Conservation (phyloP, 768 basidiomycete genomes). For the Kondoa malvinella region DNA sequence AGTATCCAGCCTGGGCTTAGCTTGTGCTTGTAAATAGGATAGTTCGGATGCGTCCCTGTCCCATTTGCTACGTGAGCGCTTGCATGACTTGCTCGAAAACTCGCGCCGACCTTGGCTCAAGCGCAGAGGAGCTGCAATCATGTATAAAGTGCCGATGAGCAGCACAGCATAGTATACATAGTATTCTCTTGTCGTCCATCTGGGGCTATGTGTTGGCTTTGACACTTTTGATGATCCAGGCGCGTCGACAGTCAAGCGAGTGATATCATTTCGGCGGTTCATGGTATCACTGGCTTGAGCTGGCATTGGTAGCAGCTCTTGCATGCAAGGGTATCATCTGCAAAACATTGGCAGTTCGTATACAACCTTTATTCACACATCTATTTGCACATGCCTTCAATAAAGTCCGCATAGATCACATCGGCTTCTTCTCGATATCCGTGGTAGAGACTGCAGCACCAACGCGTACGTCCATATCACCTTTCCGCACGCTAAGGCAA, state of each 20-base stretch:
- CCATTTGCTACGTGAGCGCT: constrained; percentile 37
- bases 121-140: constrained; percentile 57
- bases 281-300: background rate
- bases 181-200: constrained; percentile 75
- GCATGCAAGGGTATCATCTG: no score
- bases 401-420: no score
- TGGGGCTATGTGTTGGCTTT: background rate
- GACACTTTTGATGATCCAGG: background rate
- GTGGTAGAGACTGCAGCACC: no score
- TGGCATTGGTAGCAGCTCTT: background rate
- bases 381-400: no score
- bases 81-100: constrained; percentile 6
- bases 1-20: constrained; percentile 66
- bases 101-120: constrained; percentile 48
- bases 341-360: no score
- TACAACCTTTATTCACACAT: no score
- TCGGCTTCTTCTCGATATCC: no score
- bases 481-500: no score
- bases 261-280: background rate
- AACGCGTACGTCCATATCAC: no score
- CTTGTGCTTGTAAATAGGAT: constrained; percentile 41
- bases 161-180: constrained; percentile 52
- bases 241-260: background rate
- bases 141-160: constrained; percentile 46
- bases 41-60: constrained; percentile 68